Percentiles rank a stretch among this genome's conserved stretches.
phyloP scores from a whole-genome alignment of 1,139 yeast species.

The Hansenula lynferdii region DNA sequence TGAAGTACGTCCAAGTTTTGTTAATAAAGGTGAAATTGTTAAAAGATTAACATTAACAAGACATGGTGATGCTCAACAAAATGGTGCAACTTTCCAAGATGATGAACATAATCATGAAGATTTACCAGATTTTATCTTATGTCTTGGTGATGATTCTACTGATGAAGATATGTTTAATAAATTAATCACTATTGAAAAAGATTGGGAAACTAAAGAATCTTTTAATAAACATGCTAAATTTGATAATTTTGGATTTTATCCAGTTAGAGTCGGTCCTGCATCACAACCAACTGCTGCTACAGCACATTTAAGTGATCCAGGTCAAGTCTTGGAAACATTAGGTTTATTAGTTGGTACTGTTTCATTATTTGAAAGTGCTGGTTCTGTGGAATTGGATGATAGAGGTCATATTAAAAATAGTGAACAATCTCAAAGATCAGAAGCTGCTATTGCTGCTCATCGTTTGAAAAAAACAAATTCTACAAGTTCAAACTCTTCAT shows the following conservation, averaged over 20 bases:
- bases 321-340: constrained; percentile 78
- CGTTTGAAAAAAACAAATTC: constrained; percentile 15
- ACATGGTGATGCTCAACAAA: constrained; percentile 40
- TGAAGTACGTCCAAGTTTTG: constrained; percentile 91
- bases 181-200: constrained; percentile 52
- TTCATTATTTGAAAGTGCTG: constrained; percentile 70
- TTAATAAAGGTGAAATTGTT: constrained; percentile 96
- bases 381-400: constrained; percentile 68
- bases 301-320: constrained; percentile 82
- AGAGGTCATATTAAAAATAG: constrained; percentile 54
- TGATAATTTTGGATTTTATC: constrained; percentile 64
- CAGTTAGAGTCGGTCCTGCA: constrained; percentile 95
- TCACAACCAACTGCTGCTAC: constrained; percentile 85
- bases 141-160: constrained; percentile 94
- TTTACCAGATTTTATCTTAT: constrained; percentile 77
- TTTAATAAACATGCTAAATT: constrained; percentile 36
- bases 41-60: constrained; percentile 64
- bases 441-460: constrained; percentile 16
- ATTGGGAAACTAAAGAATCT: constrained; percentile 29
- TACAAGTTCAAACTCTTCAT: background rate
- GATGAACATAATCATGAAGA: constrained; percentile 37
- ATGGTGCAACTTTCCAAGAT: constrained; percentile 27
- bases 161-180: constrained; percentile 97
- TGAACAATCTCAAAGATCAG: constrained; percentile 27
- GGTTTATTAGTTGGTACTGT: constrained; percentile 76